phyloP scores from a whole-genome alignment of 2,329 filamentous ascomycete genomes.

The Aspergillus quadricinctus region DNA sequence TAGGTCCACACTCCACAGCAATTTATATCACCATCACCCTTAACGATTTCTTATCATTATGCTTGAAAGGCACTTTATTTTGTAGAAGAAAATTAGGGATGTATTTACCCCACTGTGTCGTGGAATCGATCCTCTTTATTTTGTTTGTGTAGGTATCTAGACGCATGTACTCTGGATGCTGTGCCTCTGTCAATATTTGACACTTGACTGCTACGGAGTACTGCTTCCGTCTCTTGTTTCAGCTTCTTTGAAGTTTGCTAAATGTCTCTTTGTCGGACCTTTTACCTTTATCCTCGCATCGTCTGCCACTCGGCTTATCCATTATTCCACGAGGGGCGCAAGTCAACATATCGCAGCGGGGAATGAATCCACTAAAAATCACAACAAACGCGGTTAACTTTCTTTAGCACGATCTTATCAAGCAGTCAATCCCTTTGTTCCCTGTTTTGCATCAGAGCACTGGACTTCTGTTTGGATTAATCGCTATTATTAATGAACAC shows the following conservation, averaged over 20 bases:
- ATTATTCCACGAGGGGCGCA: background rate
- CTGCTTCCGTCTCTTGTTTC: background rate
- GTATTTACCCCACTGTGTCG: background rate
- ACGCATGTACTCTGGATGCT: too few relatives aligned
- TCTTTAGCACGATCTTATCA: background rate
- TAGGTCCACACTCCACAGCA: too few relatives aligned
- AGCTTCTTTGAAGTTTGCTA: background rate
- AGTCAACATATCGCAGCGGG: constrained; percentile 2
- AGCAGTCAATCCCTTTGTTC: background rate
- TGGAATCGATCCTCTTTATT: too few relatives aligned
- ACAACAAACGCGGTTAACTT: background rate
- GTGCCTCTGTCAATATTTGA: background rate
- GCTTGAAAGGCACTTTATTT: background rate
- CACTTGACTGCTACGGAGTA: background rate
- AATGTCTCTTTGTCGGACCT: background rate
- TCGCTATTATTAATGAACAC: constrained; percentile 11
- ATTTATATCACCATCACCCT: background rate
- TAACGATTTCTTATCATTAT: background rate
- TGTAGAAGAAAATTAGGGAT: background rate
- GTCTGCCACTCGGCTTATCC: background rate
- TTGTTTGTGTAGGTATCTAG: too few relatives aligned
- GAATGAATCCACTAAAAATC: background rate
- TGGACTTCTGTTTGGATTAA: background rate
- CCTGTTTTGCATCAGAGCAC: background rate
- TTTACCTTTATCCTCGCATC: background rate